phyloP scores from a whole-genome alignment of 2,329 filamentous ascomycete species.

The Diaporthe sp. region DNA sequence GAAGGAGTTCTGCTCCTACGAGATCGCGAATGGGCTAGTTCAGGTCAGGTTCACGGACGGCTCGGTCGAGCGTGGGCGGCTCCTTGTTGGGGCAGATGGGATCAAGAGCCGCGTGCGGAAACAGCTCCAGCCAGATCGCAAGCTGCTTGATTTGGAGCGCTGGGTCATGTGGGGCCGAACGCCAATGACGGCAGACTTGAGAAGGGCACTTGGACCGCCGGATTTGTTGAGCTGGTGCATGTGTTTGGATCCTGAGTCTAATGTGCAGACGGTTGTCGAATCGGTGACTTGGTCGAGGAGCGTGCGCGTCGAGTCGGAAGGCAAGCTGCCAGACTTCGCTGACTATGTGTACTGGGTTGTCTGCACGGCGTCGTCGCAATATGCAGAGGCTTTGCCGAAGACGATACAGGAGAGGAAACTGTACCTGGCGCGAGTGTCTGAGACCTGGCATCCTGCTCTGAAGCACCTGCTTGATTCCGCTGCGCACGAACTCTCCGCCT shows the following conservation, averaged over 20 bases:
- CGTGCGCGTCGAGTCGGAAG: slow-evolving; percentile 41
- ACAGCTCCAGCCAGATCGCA: slow-evolving; percentile 49
- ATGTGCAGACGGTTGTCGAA: slow-evolving; percentile 48
- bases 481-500: slow-evolving; percentile 45
- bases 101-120: slow-evolving; percentile 49
- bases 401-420: slow-evolving; percentile 45
- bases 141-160: slow-evolving; percentile 49
- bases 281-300: slow-evolving; percentile 48
- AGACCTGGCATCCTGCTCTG: slow-evolving; percentile 48
- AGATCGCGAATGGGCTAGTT: slow-evolving; percentile 43
- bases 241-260: slow-evolving; percentile 48
- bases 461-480: slow-evolving; percentile 47
- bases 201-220: slow-evolving; percentile 34
- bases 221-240: slow-evolving; percentile 51
- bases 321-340: slow-evolving; percentile 45
- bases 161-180: slow-evolving; percentile 52
- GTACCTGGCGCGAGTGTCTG: slow-evolving; percentile 44
- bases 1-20: slow-evolving; percentile 48
- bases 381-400: slow-evolving; percentile 44
- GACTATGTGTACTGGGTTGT: slow-evolving; percentile 49
- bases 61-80: slow-evolving; percentile 44
- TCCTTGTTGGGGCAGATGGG: slow-evolving; percentile 51
- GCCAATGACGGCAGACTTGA: slow-evolving; percentile 46
- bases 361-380: slow-evolving; percentile 47
- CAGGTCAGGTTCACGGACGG: slow-evolving; percentile 48